Base-by-base conservation (phyloP, 768 basidiomycete species). In the Phaeotremella skinneri region DNA sequence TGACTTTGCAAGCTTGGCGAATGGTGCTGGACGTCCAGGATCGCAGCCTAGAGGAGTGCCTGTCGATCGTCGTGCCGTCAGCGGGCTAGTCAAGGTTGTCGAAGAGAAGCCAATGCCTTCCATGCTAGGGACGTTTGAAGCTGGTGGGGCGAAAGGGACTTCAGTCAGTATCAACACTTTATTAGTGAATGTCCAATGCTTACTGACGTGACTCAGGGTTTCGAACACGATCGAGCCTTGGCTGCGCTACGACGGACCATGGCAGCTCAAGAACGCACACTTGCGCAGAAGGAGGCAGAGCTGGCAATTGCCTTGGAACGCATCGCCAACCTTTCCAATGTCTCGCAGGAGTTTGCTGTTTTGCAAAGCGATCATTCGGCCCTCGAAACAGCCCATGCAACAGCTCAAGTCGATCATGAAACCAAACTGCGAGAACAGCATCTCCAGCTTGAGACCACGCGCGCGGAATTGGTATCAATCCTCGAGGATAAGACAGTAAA, bases 61-160 rank as follows among this genome's bases (percentile, higher is more conserved):
- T 26, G 11, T 20, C 29, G 66, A 68, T 47, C 59, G 75, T 43
- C 47, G 75, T 47, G 69, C 72, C 16, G 65, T 76, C 55, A 76
- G 75, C 49, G 61, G 65, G 20, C 66, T 71, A 61, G 56, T 55
- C 20, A 55, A 65, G 29, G 32, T 70, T 13, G 39, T 63, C 13
- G 67, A 73, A 52, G 71, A 70, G 23, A 55, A 64, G 42, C 52
- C 52, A 13, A 62, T 58, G 60, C 31, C 54, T 17, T 56, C 55
- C 3, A 57, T 67, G 25, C 51, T 60, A 20, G 62, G 57, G 1
- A 60, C 59, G 0, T n/a, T 67, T 37, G 57, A 58, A n/a, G 11
- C 43, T 45, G 43, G 11, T 6, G 23, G 21, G 50, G 57, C 53
- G 30, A 42, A 54, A 9, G 14, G 14, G 34, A 17, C 39, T 7